Conservation (phyloP, 257 asterid genomes). For the Linaria vulgaris region DNA sequence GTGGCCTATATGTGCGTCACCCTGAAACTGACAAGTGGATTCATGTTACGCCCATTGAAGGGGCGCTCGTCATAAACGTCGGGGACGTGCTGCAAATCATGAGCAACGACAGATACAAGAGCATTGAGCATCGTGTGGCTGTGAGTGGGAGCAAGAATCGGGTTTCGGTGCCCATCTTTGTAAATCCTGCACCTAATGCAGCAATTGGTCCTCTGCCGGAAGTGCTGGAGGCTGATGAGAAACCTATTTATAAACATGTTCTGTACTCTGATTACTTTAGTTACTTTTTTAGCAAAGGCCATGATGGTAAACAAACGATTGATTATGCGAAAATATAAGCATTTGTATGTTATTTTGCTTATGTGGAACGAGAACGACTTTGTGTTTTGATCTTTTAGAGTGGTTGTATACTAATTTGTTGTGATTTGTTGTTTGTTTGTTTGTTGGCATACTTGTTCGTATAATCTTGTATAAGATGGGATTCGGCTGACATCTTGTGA, state of each 20-base stretch:
- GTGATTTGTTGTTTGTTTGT: neutral
- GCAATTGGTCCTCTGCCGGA: constrained; percentile 43
- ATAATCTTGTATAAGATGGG: neutral
- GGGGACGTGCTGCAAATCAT: constrained; percentile 51
- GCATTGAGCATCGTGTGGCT: constrained; percentile 55
- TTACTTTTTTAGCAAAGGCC: constrained; percentile 53
- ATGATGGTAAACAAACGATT: constrained; percentile 49
- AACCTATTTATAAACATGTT: constrained; percentile 38
- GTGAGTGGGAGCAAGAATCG: constrained; percentile 35
- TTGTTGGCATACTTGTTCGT: neutral
- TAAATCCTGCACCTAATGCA: constrained; percentile 38
- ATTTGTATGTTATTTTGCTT: neutral
- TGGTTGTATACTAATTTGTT: neutral
- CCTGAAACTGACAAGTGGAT: constrained; percentile 36
- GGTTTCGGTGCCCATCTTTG: constrained; percentile 52
- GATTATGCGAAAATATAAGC: constrained; percentile 44
- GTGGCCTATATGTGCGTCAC: constrained; percentile 51
- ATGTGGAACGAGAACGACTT: no score
- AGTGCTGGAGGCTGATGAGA: constrained; percentile 44
- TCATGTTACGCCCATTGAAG: constrained; percentile 46
- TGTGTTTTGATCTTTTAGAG: no score
- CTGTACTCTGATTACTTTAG: constrained; percentile 47
- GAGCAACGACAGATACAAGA: constrained; percentile 55
- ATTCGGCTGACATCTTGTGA: neutral
- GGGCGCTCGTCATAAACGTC: constrained; percentile 46